Conservation (phyloP, 2,329 filamentous ascomycete genomes). For the Aspergillus sp. region DNA sequence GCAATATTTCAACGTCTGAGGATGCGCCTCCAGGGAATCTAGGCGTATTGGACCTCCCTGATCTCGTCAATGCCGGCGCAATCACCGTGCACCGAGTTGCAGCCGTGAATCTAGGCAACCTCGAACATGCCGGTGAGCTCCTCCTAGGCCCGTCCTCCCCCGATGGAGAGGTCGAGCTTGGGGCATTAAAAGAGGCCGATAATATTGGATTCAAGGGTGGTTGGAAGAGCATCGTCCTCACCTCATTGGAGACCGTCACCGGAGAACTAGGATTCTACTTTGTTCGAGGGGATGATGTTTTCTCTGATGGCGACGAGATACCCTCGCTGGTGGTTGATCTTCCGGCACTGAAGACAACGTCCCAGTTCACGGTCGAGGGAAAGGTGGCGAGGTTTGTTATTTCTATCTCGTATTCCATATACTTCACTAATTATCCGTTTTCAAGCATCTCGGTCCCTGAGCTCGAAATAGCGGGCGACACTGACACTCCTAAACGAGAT, state of each 20-base stretch:
- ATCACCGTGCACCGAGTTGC: neutral
- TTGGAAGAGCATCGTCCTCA: neutral
- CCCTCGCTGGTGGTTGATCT: neutral
- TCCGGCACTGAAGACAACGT: neutral
- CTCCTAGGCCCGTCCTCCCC: neutral
- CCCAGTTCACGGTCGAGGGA: neutral
- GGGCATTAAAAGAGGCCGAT: neutral
- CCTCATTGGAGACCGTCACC: neutral
- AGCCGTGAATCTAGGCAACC: neutral
- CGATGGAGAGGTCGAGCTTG: neutral
- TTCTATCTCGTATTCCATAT: neutral
- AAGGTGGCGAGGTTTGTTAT: neutral
- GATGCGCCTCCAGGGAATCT: neutral
- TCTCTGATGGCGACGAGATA: too few species aligned
- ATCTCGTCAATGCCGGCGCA: neutral
- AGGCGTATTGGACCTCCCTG: neutral
- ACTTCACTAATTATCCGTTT: neutral
- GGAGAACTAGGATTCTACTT: neutral
- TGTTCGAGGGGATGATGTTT: neutral
- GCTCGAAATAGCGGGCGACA: neutral
- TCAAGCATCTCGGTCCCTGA: neutral
- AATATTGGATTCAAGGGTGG: neutral
- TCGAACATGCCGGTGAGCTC: neutral
- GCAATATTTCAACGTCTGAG: neutral
- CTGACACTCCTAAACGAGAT: neutral